phyloP scores from a whole-genome alignment of 2,329 filamentous ascomycete species.

The Xylariales sp. region DNA sequence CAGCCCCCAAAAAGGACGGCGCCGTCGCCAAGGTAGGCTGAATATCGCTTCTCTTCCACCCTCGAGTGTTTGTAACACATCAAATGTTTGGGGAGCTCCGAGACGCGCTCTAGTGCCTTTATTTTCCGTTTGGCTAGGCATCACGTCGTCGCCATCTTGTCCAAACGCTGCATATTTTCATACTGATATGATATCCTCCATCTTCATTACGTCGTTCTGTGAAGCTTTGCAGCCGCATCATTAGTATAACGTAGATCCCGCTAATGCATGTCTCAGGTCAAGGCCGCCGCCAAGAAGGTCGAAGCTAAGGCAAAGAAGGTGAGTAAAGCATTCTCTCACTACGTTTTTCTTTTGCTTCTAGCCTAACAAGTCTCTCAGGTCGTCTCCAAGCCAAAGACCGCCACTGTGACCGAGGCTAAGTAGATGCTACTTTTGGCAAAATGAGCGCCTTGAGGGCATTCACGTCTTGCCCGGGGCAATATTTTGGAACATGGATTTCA shows the following conservation, averaged over 20 bases:
- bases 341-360: slow-evolving; percentile 1
- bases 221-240: slow-evolving; percentile 8
- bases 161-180: neutral
- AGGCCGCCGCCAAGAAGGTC: slow-evolving; percentile 47
- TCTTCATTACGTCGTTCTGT: neutral
- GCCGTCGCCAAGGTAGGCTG: slow-evolving; percentile 47
- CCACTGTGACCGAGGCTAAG: slow-evolving; percentile 36
- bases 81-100: too few relatives aligned
- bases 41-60: slow-evolving; percentile 12
- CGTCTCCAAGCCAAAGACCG: slow-evolving; percentile 45
- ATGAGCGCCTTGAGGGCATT: neutral
- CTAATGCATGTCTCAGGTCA: slow-evolving; percentile 46
- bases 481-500: neutral
- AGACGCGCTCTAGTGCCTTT: neutral
- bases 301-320: slow-evolving; percentile 49
- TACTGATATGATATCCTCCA: neutral
- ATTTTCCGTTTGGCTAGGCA: neutral
- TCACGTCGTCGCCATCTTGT: neutral
- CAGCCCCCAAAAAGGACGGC: slow-evolving; percentile 49
- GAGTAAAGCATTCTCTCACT: slow-evolving; percentile 11
- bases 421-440: slow-evolving; percentile 22
- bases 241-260: slow-evolving; percentile 18
- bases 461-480: neutral
- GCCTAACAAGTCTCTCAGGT: slow-evolving; percentile 32
- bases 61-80: too few relatives aligned